These are phyloP conservation scores for Aspergillus quadrilineatus DNA, from an alignment of 2,329 filamentous ascomycete genomes.

Conservation along the genomic window DNA sequence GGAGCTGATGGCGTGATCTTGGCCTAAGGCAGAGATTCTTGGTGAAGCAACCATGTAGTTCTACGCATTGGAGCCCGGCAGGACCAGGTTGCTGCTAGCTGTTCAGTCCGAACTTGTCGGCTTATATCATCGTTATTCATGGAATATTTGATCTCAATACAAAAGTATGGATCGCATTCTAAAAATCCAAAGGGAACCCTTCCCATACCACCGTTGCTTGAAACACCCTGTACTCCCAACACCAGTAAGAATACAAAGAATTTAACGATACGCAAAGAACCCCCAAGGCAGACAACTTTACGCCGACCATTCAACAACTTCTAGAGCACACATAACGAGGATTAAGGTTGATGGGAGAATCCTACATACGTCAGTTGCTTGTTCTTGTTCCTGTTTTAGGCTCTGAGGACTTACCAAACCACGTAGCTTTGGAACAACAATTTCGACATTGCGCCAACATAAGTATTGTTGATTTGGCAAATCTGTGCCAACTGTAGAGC, in stretches of 20 bases:
- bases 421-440: conserved; percentile 96
- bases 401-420: conserved; percentile 66
- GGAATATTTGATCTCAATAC: conserved; percentile 1
- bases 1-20: conserved; percentile 15
- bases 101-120: background rate
- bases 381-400: background rate
- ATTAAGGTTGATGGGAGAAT: conserved; percentile 91
- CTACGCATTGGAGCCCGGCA: too few species aligned
- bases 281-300: conserved; percentile 6
- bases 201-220: background rate
- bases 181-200: background rate
- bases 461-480: conserved; percentile 96
- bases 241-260: background rate
- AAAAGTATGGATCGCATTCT: background rate
- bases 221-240: background rate
- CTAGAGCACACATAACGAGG: conserved; percentile 85
- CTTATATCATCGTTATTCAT: background rate
- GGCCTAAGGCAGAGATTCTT: conserved; percentile 3
- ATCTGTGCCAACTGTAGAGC: conserved; percentile 96
- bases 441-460: conserved; percentile 89
- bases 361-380: conserved; percentile 48
- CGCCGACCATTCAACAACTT: conserved; percentile 84
- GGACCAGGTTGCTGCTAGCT: background rate
- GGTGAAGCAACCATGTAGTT: background rate
- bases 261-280: conserved; percentile 5